These are phyloP conservation scores for Phytopythium montanum DNA, from an alignment of 352 stramenopile species.

Conservation along the genomic window DNA sequence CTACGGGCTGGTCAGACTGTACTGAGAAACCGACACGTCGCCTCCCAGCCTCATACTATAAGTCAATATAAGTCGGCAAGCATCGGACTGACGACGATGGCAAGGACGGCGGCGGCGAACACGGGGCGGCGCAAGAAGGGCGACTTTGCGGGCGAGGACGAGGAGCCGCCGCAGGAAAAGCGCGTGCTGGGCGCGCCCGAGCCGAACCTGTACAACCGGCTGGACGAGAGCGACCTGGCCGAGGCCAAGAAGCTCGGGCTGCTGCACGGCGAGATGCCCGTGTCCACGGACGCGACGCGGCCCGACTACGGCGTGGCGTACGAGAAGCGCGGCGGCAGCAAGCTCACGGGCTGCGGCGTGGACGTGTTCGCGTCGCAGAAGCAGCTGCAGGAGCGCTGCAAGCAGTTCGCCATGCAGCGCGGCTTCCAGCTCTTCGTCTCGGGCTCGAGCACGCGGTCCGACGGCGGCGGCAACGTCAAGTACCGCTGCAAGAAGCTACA, in stretches of 20 bases:
- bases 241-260: conserved; percentile 47
- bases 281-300: conserved; percentile 37
- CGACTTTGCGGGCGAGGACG: no score
- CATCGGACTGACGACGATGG: no score
- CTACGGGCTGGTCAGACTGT: no score
- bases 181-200: conserved; percentile 6
- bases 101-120: no score
- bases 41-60: neutral
- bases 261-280: conserved; percentile 36
- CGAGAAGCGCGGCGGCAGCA: conserved; percentile 69
- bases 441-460: conserved; percentile 56
- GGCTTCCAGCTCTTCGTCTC: conserved; percentile 74
- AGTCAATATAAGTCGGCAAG: conserved; percentile 1
- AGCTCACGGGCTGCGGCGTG: conserved; percentile 38
- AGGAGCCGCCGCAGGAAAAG: conserved; percentile 2
- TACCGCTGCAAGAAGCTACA: conserved; percentile 82
- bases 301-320: conserved; percentile 69
- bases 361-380: conserved; percentile 64
- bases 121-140: conserved; percentile 5
- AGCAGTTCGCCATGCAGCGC: conserved; percentile 70
- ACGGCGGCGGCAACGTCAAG: conserved; percentile 79
- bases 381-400: conserved; percentile 68
- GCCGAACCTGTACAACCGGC: conserved; percentile 39
- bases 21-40: neutral
- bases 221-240: conserved; percentile 54